These are phyloP conservation scores for Fabrea salina DNA, from an alignment of 169 alveolate species.

Conservation along the genomic window DNA sequence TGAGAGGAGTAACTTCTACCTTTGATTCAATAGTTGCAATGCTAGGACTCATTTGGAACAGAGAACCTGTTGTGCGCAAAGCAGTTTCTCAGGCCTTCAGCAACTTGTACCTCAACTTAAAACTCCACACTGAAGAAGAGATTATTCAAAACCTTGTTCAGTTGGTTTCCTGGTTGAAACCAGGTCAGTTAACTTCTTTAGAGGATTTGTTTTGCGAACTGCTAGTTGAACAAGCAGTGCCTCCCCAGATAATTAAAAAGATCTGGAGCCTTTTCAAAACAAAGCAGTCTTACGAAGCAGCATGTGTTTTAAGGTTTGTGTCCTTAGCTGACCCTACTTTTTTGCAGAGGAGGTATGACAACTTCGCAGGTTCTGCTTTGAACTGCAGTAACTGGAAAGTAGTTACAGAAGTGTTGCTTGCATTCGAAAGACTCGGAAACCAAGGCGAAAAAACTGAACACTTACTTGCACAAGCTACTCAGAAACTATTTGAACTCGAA, in stretches of 20 bases:
- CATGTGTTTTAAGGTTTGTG: constrained; percentile 3
- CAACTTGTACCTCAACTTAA: constrained; percentile 49
- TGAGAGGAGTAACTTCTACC: constrained; percentile 51
- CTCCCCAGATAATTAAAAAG: background rate
- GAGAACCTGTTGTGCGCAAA: constrained; percentile 45
- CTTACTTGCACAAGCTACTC: background rate
- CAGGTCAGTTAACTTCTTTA: constrained; percentile 6
- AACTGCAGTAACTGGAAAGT: background rate
- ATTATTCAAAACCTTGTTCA: constrained; percentile 44
- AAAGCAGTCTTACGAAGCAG: background rate
- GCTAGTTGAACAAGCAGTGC: background rate
- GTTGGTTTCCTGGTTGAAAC: constrained; percentile 11
- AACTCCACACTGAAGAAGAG: constrained; percentile 33
- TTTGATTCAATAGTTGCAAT: constrained; percentile 61
- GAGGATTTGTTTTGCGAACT: constrained; percentile 11
- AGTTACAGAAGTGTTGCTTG: background rate
- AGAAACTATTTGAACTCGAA: constrained; percentile 15
- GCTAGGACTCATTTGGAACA: constrained; percentile 54
- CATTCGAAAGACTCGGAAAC: background rate
- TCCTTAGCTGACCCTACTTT: background rate
- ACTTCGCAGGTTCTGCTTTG: background rate
- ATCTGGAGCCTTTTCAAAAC: background rate
- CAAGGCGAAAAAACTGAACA: constrained; percentile 32
- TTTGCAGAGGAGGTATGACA: constrained; percentile 4
- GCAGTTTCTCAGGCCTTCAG: constrained; percentile 53